Evolutionary conservation across 2,329 filamentous ascomycete species (phyloP).

Genomic region (Thelonectria discophora): DNA sequence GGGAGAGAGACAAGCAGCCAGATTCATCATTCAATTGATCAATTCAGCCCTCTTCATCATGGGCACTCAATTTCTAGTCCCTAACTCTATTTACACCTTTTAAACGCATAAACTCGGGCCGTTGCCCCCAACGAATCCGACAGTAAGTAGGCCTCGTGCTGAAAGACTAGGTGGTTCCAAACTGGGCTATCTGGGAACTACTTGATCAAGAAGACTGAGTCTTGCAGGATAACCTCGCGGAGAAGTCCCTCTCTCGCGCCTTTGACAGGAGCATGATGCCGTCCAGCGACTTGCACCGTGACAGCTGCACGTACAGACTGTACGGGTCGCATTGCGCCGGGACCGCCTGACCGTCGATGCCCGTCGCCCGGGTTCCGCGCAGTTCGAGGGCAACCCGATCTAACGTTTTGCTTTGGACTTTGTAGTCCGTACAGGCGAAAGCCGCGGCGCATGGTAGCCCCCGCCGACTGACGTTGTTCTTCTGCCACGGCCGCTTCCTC

Average conservation of each 20-base stretch:
- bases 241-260: neutral
- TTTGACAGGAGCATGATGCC: slow-evolving; percentile 1
- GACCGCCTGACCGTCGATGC: neutral
- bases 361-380: neutral
- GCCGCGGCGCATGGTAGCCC: slow-evolving; percentile 2
- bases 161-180: too few species aligned
- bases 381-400: neutral
- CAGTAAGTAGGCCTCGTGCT: too few species aligned
- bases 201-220: too few species aligned
- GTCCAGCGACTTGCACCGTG: neutral
- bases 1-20: too few species aligned
- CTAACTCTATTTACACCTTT: too few species aligned
- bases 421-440: slow-evolving; percentile 14
- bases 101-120: too few species aligned
- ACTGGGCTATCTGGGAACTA: too few species aligned
- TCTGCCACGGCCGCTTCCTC: slow-evolving; percentile 8
- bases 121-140: too few species aligned
- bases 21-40: too few species aligned
- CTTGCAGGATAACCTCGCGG: too few species aligned
- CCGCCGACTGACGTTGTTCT: neutral
- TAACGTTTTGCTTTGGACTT: neutral
- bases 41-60: too few species aligned
- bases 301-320: slow-evolving; percentile 9
- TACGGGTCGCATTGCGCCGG: neutral
- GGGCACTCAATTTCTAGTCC: too few species aligned